Conservation (phyloP, 2,329 filamentous ascomycete genomes). For the Alternaria tenuissima region DNA sequence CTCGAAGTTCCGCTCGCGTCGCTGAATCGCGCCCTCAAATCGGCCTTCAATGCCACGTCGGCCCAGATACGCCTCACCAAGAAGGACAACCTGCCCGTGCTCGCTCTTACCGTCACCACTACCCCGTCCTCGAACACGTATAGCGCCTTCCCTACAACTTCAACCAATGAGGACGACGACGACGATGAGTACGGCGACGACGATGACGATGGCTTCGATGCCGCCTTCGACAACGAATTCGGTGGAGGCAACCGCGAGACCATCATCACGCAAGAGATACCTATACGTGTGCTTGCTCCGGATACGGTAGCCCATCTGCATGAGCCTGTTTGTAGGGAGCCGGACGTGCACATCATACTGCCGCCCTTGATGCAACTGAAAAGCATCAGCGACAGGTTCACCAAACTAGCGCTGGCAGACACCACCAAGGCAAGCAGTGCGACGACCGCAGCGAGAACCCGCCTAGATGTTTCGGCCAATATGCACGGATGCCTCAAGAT, state of each 20-base stretch:
- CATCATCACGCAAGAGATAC: constrained; percentile 92
- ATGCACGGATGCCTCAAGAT: constrained; percentile 90
- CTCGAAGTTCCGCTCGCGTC: constrained; percentile 90
- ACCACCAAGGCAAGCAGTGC: constrained; percentile 49
- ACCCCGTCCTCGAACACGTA: constrained; percentile 64
- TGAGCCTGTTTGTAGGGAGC: constrained; percentile 88
- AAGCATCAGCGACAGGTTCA: constrained; percentile 93
- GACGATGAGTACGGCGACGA: constrained; percentile 33
- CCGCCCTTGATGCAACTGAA: constrained; percentile 89
- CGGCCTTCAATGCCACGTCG: constrained; percentile 80
- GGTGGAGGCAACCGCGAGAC: constrained; percentile 77
- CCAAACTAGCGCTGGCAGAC: constrained; percentile 69
- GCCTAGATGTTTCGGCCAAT: constrained; percentile 88
- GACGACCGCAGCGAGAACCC: constrained; percentile 50
- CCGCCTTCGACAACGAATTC: constrained; percentile 34
- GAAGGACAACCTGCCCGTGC: constrained; percentile 83
- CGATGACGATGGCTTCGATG: constrained; percentile 39
- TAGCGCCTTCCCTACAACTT: constrained; percentile 44
- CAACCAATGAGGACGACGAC: constrained; percentile 36
- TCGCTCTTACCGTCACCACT: constrained; percentile 89
- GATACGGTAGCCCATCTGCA: constrained; percentile 90
- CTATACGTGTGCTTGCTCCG: constrained; percentile 87
- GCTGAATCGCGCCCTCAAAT: constrained; percentile 89
- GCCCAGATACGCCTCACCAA: constrained; percentile 91
- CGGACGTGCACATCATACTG: constrained; percentile 92